Percentiles rank a stretch among this genome's conserved stretches.
These are phyloP conservation scores for Penicillium sp. DNA, from an alignment of 2,329 filamentous ascomycete species.

Conservation along the genomic window DNA sequence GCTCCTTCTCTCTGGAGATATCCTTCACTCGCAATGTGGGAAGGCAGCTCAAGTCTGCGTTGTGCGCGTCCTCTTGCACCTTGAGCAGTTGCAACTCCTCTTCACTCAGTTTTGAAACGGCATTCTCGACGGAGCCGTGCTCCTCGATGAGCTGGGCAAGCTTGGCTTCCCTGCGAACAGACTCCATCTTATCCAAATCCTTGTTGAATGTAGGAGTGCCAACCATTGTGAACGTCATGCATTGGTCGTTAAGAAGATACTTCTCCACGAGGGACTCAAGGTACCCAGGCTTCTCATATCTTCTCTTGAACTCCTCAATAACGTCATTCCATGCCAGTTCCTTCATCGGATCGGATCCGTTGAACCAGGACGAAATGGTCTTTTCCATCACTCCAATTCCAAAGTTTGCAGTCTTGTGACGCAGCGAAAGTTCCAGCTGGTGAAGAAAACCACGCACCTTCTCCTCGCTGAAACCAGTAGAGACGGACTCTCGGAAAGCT, in stretches of 20 bases:
- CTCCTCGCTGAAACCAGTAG: constrained; percentile 78
- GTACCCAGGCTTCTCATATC: constrained; percentile 73
- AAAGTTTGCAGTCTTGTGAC: constrained; percentile 95
- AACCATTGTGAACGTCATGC: constrained; percentile 89
- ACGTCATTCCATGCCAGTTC: constrained; percentile 89
- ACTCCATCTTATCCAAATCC: constrained; percentile 74
- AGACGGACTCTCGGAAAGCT: constrained; percentile 66
- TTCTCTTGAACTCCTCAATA: constrained; percentile 74
- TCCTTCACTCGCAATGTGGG: constrained; percentile 86
- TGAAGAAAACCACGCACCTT: constrained; percentile 95
- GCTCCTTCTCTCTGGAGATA: constrained; percentile 76
- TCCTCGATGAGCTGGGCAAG: constrained; percentile 67
- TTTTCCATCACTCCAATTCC: constrained; percentile 88
- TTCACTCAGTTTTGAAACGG: constrained; percentile 68
- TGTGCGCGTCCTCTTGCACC: constrained; percentile 80
- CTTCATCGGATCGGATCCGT: constrained; percentile 88
- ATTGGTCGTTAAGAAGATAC: constrained; percentile 84
- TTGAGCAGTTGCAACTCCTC: constrained; percentile 76
- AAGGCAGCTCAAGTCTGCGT: constrained; percentile 80
- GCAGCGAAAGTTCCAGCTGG: constrained; percentile 86
- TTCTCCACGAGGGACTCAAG: constrained; percentile 83
- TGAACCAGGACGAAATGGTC: constrained; percentile 91
- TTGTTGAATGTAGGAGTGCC: constrained; percentile 74
- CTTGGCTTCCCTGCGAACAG: constrained; percentile 68
- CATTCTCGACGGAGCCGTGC: constrained; percentile 69